A percentile compares a stretch with the other conserved stretches of the same genome.
These are phyloP conservation scores for Phlegmacium glaucopus DNA, from an alignment of 768 basidiomycete genomes.

Conservation along the genomic window DNA sequence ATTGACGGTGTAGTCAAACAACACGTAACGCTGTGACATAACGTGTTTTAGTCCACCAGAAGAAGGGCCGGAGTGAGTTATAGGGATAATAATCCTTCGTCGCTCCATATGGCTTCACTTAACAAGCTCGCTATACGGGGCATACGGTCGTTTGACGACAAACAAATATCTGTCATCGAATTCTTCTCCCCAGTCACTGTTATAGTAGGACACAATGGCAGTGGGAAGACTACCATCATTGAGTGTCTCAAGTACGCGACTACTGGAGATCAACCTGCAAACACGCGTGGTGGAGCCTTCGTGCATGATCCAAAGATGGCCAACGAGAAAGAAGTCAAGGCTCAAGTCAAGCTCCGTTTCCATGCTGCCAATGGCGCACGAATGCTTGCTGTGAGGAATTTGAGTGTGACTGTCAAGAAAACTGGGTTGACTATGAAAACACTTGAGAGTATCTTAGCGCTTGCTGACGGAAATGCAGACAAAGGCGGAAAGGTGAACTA, in stretches of 20 bases:
- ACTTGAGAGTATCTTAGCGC: constrained; percentile 82
- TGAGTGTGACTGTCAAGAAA: constrained; percentile 94
- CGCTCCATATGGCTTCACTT: constrained; percentile 64
- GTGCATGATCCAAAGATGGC: constrained; percentile 99
- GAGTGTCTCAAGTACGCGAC: constrained; percentile 99
- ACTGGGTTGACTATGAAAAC: constrained; percentile 96
- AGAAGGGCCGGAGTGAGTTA: not conserved
- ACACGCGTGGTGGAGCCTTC: constrained; percentile 97
- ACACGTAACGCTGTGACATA: not conserved
- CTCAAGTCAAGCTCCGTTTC: constrained; percentile 95
- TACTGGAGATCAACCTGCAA: constrained; percentile 96
- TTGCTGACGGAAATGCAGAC: constrained; percentile 62
- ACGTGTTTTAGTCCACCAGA: constrained; percentile 3
- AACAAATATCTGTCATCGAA: constrained; percentile 88
- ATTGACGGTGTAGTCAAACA: constrained; percentile 8
- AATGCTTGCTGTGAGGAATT: constrained; percentile 87
- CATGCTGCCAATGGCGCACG: constrained; percentile 82
- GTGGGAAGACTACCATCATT: constrained; percentile 98
- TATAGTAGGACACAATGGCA: constrained; percentile 98
- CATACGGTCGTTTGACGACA: constrained; percentile 96
- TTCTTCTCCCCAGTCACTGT: constrained; percentile 98
- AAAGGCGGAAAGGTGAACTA: constrained; percentile 72
- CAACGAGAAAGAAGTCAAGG: constrained; percentile 98
- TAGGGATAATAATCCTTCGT: not conserved
- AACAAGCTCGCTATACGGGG: constrained; percentile 94